Percentiles rank a stretch among this genome's conserved stretches.
Evolutionary conservation across 495 filamentous ascomycete genomes (phyloP).

Genomic region (Gamarada debralockiae): DNA sequence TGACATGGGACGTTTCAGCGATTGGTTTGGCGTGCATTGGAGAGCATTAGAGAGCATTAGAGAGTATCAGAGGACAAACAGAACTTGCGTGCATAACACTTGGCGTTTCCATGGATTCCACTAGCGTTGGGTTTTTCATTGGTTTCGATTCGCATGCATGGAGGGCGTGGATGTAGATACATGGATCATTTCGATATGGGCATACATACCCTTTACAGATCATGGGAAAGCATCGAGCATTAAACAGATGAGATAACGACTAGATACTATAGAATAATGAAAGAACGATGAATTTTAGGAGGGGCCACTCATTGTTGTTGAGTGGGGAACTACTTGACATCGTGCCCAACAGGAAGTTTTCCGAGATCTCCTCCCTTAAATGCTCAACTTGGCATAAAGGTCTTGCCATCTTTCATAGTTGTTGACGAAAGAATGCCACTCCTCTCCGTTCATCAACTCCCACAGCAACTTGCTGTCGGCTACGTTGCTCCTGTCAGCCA

Average conservation of each 20-base stretch:
- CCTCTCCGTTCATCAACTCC: background rate
- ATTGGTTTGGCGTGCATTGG: background rate
- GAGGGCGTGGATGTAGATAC: background rate
- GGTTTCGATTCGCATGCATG: background rate
- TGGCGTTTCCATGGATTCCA: background rate
- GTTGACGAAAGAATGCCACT: background rate
- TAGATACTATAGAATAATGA: too few species aligned
- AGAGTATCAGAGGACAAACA: background rate
- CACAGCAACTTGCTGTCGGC: background rate
- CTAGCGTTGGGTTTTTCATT: background rate
- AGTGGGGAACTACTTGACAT: too few species aligned
- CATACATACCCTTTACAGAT: too few species aligned
- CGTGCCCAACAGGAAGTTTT: too few species aligned
- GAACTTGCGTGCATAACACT: background rate
- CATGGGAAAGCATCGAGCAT: too few species aligned
- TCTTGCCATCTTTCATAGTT: too few species aligned
- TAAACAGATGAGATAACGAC: too few species aligned
- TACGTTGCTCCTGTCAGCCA: background rate
- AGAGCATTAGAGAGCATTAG: background rate
- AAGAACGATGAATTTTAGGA: too few species aligned
- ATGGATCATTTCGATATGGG: background rate
- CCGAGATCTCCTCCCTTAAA: too few species aligned
- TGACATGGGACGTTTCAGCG: too few species aligned
- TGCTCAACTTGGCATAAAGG: too few species aligned
- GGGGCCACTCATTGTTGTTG: too few species aligned